A percentile compares a stretch with the other conserved stretches of the same genome.
These are phyloP conservation scores for Xylaria sp. DNA, from an alignment of 2,329 filamentous ascomycete species.

Conservation along the genomic window DNA sequence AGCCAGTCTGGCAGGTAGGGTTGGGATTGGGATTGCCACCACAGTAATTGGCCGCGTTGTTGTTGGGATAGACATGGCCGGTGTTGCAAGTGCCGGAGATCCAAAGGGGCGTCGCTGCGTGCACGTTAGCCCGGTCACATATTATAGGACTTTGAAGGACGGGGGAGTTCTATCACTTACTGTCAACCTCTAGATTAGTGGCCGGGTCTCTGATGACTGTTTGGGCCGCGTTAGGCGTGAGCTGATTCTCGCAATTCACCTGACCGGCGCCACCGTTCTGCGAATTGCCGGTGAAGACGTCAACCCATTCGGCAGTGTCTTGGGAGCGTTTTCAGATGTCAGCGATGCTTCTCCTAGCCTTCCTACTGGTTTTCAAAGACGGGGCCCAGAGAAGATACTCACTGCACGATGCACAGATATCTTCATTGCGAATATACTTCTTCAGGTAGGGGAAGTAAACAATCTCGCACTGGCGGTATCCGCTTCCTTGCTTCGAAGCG, in stretches of 20 bases:
- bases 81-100: conserved; percentile 34
- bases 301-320: conserved; percentile 40
- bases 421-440: conserved; percentile 49
- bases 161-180: conserved; percentile 33
- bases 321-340: background rate
- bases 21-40: background rate
- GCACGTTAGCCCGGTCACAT: conserved; percentile 3
- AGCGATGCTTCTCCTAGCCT: background rate
- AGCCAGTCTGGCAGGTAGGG: conserved; percentile 27
- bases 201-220: conserved; percentile 42
- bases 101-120: conserved; percentile 33
- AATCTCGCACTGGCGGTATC: conserved; percentile 50
- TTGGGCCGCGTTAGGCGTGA: conserved; percentile 40
- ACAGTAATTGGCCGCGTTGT: conserved; percentile 26
- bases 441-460: conserved; percentile 51
- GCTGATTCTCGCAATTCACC: conserved; percentile 44
- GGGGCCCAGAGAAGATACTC: conserved; percentile 16
- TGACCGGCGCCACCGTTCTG: conserved; percentile 42
- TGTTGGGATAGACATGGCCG: conserved; percentile 28
- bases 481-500: conserved; percentile 46
- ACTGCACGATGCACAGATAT: conserved; percentile 35
- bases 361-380: background rate
- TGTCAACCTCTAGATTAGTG: conserved; percentile 40
- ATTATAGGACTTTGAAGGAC: background rate
- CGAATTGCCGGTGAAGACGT: conserved; percentile 47